Percentiles rank a stretch among this genome's conserved stretches.
phyloP scores from a whole-genome alignment of 495 filamentous ascomycete genomes.

The Podospora pseudopauciseta region DNA sequence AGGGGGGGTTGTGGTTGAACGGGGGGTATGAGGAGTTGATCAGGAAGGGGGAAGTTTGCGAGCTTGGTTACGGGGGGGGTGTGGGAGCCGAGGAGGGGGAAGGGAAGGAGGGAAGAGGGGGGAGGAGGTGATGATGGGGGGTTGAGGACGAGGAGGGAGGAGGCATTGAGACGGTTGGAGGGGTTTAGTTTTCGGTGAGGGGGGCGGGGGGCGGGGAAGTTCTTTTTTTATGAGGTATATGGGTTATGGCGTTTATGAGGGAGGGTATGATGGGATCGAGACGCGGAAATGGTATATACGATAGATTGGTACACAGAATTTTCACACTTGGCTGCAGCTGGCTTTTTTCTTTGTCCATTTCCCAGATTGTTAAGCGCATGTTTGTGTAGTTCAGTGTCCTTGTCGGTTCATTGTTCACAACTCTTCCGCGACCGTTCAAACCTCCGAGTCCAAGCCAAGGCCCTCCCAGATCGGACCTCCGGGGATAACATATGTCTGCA shows the following conservation, averaged over 20 bases:
- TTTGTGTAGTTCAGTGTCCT: too few species aligned
- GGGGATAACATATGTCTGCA: constrained; percentile 42
- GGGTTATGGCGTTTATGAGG: not conserved
- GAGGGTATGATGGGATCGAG: too few species aligned
- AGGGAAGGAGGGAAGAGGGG: not conserved
- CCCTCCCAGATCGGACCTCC: constrained; percentile 46
- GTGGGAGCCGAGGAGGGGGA: constrained; percentile 15
- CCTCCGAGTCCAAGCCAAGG: not conserved
- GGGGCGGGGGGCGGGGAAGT: too few species aligned
- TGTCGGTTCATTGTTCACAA: too few species aligned
- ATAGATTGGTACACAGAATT: not conserved
- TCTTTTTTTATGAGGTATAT: not conserved
- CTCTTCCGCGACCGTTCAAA: not conserved
- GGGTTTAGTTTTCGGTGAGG: not conserved
- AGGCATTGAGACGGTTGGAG: constrained; percentile 17
- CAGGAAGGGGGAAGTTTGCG: constrained; percentile 30
- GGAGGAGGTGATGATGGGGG: not conserved
- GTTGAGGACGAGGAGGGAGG: constrained; percentile 14
- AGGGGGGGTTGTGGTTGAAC: constrained; percentile 65
- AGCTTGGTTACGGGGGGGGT: constrained; percentile 35
- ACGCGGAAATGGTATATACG: not conserved
- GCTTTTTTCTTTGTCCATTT: too few species aligned
- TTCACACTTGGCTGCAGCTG: too few species aligned
- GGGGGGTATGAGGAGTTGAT: constrained; percentile 57
- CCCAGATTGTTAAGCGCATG: too few species aligned